These are phyloP conservation scores for Globisporangium heterothallicum DNA, from an alignment of 352 stramenopile species.

Conservation along the genomic window DNA sequence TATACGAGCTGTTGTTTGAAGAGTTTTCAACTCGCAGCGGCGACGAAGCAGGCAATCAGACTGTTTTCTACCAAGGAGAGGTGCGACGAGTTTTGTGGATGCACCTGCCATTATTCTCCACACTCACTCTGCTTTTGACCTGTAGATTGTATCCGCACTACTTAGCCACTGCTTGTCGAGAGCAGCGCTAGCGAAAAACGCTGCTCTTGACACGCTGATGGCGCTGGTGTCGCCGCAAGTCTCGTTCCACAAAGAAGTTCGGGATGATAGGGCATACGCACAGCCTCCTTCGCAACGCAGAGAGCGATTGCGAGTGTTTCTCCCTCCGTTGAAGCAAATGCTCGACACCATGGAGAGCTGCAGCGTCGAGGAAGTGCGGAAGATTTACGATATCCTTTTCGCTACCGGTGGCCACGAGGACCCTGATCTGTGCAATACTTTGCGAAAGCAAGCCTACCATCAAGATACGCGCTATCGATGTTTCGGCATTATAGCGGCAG, in stretches of 20 bases:
- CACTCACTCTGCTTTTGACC: too few relatives aligned
- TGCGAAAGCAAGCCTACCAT: conserved; percentile 52
- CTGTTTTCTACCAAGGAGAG: conserved; percentile 45
- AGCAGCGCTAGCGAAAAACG: conserved; percentile 18
- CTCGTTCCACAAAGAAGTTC: conserved; percentile 14
- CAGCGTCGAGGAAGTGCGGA: conserved; percentile 27
- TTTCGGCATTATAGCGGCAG: conserved; percentile 43
- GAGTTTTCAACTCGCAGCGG: conserved; percentile 25
- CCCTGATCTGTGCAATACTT: conserved; percentile 39
- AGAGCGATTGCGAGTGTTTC: conserved; percentile 26
- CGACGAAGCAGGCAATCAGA: conserved; percentile 17
- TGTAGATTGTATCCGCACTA: conserved; percentile 33
- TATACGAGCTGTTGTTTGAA: conserved; percentile 47
- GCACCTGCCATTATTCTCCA: background rate
- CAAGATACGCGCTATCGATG: conserved; percentile 45
- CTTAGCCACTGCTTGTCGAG: conserved; percentile 31
- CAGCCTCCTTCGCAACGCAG: conserved; percentile 18
- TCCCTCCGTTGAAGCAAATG: conserved; percentile 47
- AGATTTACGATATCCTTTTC: conserved; percentile 55
- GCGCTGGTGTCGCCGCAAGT: conserved; percentile 22
- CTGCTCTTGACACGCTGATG: conserved; percentile 31
- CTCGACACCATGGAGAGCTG: conserved; percentile 46
- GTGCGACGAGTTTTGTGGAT: conserved; percentile 14
- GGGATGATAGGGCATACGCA: background rate
- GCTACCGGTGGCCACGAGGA: conserved; percentile 38